A percentile compares a stretch with the other conserved stretches of the same genome.
Evolutionary conservation across 2,329 filamentous ascomycete genomes (phyloP).

Genomic region (Aspergillus sp.): DNA sequence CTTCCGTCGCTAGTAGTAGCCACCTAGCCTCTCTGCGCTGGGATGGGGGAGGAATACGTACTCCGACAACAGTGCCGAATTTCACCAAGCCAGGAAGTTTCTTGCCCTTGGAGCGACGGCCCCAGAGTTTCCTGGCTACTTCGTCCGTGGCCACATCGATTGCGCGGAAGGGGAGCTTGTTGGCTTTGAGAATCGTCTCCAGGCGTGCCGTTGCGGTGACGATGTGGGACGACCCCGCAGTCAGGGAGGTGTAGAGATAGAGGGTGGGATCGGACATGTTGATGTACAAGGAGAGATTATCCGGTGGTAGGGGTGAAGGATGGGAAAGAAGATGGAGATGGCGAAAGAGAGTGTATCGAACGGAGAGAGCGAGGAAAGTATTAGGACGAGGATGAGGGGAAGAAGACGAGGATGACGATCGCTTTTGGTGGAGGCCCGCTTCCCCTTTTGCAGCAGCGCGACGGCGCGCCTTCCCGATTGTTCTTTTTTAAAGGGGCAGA

Average conservation of each 20-base stretch:
- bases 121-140: slow-evolving; percentile 85
- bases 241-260: slow-evolving; percentile 95
- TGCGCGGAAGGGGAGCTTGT: slow-evolving; percentile 90
- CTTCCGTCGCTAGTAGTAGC: not conserved
- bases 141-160: slow-evolving; percentile 90
- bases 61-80: slow-evolving; percentile 79
- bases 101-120: slow-evolving; percentile 77
- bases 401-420: slow-evolving; percentile 4
- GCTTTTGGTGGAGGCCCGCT: not conserved
- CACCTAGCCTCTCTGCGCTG: not conserved
- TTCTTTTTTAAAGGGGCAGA: not conserved
- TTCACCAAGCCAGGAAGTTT: slow-evolving; percentile 90
- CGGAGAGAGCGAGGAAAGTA: too few relatives aligned
- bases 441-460: not conserved
- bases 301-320: too few relatives aligned
- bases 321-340: not conserved
- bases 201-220: slow-evolving; percentile 93
- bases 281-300: too few relatives aligned
- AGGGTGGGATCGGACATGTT: slow-evolving; percentile 60
- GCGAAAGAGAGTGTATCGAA: not conserved
- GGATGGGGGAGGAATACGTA: slow-evolving; percentile 52
- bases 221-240: slow-evolving; percentile 92
- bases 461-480: not conserved
- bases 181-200: slow-evolving; percentile 93
- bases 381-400: not conserved